These are phyloP conservation scores for Saccharomycopsis amapae DNA, from an alignment of 805 yeast species.

Conservation along the genomic window DNA sequence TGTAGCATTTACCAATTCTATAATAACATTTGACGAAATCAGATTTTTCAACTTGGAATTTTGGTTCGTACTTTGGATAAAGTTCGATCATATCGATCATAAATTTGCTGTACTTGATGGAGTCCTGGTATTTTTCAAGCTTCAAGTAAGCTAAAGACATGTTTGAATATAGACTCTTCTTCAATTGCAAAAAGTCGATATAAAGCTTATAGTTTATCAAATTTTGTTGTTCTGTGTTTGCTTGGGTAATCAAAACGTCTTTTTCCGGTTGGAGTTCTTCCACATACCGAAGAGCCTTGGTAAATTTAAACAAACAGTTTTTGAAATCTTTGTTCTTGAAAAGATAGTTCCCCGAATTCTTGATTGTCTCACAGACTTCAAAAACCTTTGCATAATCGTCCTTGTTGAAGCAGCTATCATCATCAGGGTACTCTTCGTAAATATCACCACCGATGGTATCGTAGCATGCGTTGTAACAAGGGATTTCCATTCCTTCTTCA, in stretches of 20 bases:
- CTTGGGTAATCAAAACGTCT: slow-evolving; percentile 32
- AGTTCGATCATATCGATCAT: slow-evolving; percentile 38
- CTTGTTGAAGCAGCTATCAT: slow-evolving; percentile 51
- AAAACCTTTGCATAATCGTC: slow-evolving; percentile 48
- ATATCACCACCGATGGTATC: slow-evolving; percentile 58
- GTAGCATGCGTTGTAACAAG: slow-evolving; percentile 57
- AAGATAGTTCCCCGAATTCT: slow-evolving; percentile 57
- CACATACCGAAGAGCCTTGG: slow-evolving; percentile 58
- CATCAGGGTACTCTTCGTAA: slow-evolving; percentile 75
- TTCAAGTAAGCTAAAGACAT: slow-evolving; percentile 50
- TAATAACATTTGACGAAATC: slow-evolving; percentile 55
- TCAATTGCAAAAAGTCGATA: slow-evolving; percentile 40
- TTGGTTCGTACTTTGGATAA: slow-evolving; percentile 21
- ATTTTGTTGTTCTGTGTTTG: slow-evolving; percentile 13
- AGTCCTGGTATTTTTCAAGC: slow-evolving; percentile 38
- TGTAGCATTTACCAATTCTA: slow-evolving; percentile 45
- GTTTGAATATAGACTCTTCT: slow-evolving; percentile 39
- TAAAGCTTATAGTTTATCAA: slow-evolving; percentile 41
- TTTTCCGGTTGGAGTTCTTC: slow-evolving; percentile 67
- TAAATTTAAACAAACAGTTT: slow-evolving; percentile 56
- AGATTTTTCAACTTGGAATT: slow-evolving; percentile 30
- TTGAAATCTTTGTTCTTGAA: slow-evolving; percentile 45
- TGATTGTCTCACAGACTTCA: slow-evolving; percentile 47
- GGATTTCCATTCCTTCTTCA: slow-evolving; percentile 44
- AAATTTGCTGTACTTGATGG: slow-evolving; percentile 49